Evolutionary conservation across 495 filamentous ascomycete genomes (phyloP).

Genomic region (Penicillium dipodomyicola): DNA sequence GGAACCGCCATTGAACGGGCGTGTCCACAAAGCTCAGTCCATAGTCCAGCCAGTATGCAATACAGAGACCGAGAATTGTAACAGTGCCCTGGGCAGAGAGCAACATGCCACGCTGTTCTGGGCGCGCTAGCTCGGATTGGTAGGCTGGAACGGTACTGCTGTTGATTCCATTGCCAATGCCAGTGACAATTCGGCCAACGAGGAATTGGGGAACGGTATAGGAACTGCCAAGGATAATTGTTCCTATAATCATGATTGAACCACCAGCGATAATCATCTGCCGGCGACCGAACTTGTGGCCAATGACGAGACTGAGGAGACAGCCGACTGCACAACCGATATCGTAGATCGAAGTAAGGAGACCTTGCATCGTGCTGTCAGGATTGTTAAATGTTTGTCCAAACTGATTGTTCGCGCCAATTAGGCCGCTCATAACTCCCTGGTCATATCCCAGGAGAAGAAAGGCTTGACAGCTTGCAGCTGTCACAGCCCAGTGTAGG

Average conservation of each 20-base stretch:
- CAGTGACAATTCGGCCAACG: conserved; percentile 48
- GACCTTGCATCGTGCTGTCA: conserved; percentile 39
- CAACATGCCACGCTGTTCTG: conserved; percentile 58
- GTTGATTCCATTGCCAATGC: conserved; percentile 52
- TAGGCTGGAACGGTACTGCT: conserved; percentile 53
- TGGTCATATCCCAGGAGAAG: conserved; percentile 41
- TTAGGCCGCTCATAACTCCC: conserved; percentile 39
- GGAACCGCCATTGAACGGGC: conserved; percentile 54
- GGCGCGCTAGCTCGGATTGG: conserved; percentile 51
- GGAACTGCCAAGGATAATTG: conserved; percentile 43
- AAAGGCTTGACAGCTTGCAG: conserved; percentile 36
- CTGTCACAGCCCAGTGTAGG: conserved; percentile 26
- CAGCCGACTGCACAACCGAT: conserved; percentile 48
- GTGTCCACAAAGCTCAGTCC: conserved; percentile 52
- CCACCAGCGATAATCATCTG: conserved; percentile 43
- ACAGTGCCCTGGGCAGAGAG: conserved; percentile 49
- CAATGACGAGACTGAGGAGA: conserved; percentile 41
- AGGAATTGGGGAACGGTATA: conserved; percentile 50
- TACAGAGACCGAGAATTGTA: conserved; percentile 42
- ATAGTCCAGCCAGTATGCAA: conserved; percentile 56
- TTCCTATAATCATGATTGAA: conserved; percentile 42
- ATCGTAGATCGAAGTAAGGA: conserved; percentile 47
- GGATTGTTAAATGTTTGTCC: conserved; percentile 40
- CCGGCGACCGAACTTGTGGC: conserved; percentile 42
- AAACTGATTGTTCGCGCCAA: conserved; percentile 41